These are phyloP conservation scores for Fusarium sp. DNA, from an alignment of 2,329 filamentous ascomycete genomes.

Conservation along the genomic window DNA sequence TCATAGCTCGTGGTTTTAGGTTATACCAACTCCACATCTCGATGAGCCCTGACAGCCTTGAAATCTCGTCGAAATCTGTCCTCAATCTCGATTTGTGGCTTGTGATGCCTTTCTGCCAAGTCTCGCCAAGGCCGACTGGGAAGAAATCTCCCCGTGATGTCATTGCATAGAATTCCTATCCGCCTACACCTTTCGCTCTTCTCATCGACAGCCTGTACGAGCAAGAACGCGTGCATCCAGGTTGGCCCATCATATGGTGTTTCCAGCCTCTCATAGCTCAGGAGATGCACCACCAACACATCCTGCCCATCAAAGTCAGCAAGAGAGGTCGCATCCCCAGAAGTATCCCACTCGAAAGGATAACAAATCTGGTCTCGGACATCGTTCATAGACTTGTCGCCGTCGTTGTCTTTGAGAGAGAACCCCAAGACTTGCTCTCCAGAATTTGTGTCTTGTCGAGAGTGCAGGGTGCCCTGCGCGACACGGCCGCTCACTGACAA, in stretches of 20 bases:
- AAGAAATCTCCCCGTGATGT: not conserved
- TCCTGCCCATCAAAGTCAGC: not conserved
- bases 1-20: too few relatives aligned
- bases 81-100: not conserved
- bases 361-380: not conserved
- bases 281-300: not conserved
- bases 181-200: not conserved
- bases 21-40: too few relatives aligned
- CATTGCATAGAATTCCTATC: conserved; percentile 1
- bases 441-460: not conserved
- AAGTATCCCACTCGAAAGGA: conserved; percentile 8
- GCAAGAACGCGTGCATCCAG: conserved; percentile 11
- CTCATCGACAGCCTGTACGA: not conserved
- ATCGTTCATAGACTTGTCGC: not conserved
- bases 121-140: not conserved
- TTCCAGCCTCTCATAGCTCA: conserved; percentile 5
- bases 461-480: not conserved
- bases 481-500: not conserved
- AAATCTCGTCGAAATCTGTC: not conserved
- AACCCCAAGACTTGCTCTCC: not conserved
- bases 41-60: not conserved
- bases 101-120: not conserved
- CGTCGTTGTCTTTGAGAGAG: not conserved
- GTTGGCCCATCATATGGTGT: conserved; percentile 9
- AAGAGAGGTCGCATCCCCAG: not conserved